Percentiles rank a stretch among this genome's conserved stretches.
phyloP scores from a whole-genome alignment of 805 yeast genomes.

The Nakazawaea wyomingensis region DNA sequence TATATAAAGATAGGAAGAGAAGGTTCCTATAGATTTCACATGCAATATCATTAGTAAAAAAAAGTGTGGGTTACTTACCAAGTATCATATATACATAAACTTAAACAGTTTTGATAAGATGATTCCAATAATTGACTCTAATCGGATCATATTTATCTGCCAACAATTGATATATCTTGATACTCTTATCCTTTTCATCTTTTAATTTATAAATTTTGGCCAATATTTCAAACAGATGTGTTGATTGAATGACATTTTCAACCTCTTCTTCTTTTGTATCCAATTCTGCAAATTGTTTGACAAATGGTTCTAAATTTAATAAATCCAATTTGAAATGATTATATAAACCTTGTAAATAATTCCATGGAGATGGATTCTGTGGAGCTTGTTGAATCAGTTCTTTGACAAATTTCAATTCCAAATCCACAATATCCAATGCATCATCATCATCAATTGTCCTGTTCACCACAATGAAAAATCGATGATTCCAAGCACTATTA shows the following conservation, averaged over 20 bases:
- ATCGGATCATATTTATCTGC: constrained; percentile 30
- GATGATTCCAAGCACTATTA: constrained; percentile 91
- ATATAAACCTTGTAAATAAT: constrained; percentile 63
- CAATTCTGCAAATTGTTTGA: constrained; percentile 33
- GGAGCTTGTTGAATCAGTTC: constrained; percentile 55
- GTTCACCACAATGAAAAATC: constrained; percentile 52
- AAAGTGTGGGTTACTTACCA: no score
- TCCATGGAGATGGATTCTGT: constrained; percentile 84
- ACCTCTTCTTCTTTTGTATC: constrained; percentile 17
- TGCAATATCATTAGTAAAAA: no score
- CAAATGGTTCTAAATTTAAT: constrained; percentile 39
- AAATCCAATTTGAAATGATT: constrained; percentile 23
- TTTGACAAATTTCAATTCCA: constrained; percentile 54
- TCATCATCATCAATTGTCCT: constrained; percentile 8
- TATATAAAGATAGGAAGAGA: no score
- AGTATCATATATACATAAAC: no score
- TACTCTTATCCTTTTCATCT: constrained; percentile 29
- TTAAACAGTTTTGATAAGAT: no score
- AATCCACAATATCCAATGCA: constrained; percentile 3
- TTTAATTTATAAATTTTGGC: constrained; percentile 42
- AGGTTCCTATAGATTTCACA: no score
- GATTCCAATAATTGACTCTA: constrained; percentile 27
- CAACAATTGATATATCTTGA: constrained; percentile 45
- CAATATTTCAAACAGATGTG: constrained; percentile 60
- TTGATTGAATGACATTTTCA: constrained; percentile 33